Evolutionary conservation across 768 basidiomycete genomes (phyloP).

Genomic region (Lactarius akahatsu): DNA sequence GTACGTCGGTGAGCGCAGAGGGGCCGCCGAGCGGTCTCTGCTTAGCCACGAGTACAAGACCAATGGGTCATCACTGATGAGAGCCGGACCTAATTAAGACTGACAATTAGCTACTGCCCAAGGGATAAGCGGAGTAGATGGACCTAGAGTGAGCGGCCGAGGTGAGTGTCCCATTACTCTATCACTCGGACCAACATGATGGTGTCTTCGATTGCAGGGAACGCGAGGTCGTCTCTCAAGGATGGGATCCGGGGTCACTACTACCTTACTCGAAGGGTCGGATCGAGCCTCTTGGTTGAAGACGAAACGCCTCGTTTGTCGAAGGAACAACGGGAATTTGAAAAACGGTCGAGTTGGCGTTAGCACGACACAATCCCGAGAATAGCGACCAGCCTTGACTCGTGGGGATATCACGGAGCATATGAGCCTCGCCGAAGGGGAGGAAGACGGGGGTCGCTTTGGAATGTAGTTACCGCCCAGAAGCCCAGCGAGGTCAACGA

Average conservation of each 20-base stretch:
- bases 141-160: slow-evolving; percentile 12
- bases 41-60: neutral
- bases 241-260: too few relatives aligned
- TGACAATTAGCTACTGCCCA: neutral
- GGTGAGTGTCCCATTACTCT: neutral
- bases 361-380: neutral
- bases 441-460: neutral
- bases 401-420: neutral
- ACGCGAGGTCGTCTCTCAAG: too few relatives aligned
- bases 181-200: neutral
- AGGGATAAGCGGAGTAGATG: neutral
- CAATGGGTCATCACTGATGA: neutral
- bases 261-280: too few relatives aligned
- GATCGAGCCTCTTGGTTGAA: too few relatives aligned
- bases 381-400: neutral
- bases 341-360: too few relatives aligned
- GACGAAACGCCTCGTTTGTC: too few relatives aligned
- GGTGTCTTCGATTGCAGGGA: neutral
- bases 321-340: too few relatives aligned
- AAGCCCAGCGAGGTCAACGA: too few relatives aligned
- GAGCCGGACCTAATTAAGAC: neutral
- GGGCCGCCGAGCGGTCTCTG: neutral
- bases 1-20: neutral
- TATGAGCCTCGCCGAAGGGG: neutral
- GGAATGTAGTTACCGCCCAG: neutral